Conservation (phyloP, 306 rosid genomes). For the Ammopiptanthus mongolicus region DNA sequence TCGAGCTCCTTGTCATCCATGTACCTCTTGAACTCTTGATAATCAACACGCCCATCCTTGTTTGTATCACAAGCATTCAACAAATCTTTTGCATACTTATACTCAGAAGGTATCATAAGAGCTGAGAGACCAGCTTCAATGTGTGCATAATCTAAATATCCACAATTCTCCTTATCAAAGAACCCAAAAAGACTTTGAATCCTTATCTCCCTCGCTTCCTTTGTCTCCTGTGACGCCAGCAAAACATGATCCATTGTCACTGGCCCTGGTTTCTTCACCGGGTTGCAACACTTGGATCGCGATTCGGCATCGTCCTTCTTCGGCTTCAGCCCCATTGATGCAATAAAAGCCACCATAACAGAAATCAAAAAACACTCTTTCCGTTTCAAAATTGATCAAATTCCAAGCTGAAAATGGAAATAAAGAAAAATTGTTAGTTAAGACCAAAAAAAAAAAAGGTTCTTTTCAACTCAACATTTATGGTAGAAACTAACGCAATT, state of each 20-base stretch:
- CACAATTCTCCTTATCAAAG: conserved; percentile 64
- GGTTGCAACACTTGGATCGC: conserved; percentile 41
- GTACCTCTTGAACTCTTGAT: conserved; percentile 64
- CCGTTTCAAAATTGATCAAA: background rate
- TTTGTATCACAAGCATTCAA: conserved; percentile 72
- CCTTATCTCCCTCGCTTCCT: conserved; percentile 69
- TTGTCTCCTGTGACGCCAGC: conserved; percentile 73
- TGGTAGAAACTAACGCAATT: background rate
- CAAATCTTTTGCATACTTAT: conserved; percentile 82
- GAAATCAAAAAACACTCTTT: background rate
- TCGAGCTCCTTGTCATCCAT: conserved; percentile 96
- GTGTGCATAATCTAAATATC: conserved; percentile 59
- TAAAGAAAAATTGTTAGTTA: background rate
- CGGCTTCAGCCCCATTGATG: conserved; percentile 31
- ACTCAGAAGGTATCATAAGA: conserved; percentile 75
- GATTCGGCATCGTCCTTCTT: conserved; percentile 17
- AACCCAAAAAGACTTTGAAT: conserved; percentile 60
- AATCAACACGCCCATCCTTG: conserved; percentile 77
- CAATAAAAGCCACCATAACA: background rate
- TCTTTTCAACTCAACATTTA: background rate
- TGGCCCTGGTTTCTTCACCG: conserved; percentile 58
- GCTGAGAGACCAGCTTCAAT: conserved; percentile 83
- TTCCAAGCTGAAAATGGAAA: background rate
- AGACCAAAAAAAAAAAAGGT: background rate
- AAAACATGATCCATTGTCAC: conserved; percentile 87